These are phyloP conservation scores for Rachicladosporium sp. DNA, from an alignment of 2,329 filamentous ascomycete genomes.

Conservation along the genomic window DNA sequence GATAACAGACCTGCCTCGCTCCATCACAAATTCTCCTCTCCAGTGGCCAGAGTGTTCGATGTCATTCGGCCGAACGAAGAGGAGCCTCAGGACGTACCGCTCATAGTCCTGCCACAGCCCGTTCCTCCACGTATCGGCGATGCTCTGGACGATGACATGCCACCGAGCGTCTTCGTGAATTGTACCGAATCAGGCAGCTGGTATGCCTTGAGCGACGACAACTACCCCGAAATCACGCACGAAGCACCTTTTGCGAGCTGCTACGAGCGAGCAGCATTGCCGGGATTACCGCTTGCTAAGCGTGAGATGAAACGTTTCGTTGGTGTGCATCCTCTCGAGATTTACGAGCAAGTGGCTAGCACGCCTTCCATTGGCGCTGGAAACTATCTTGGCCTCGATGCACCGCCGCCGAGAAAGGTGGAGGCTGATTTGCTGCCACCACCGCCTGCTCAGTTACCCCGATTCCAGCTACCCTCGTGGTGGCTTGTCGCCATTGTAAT, in stretches of 20 bases:
- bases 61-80: constrained; percentile 45
- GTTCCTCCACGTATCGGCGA: constrained; percentile 41
- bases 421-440: background rate
- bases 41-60: constrained; percentile 21
- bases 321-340: constrained; percentile 19
- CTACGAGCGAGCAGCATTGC: constrained; percentile 28
- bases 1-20: constrained; percentile 10
- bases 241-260: constrained; percentile 47
- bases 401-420: constrained; percentile 4
- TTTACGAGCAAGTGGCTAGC: constrained; percentile 4
- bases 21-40: constrained; percentile 21
- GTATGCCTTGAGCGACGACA: constrained; percentile 82
- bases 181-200: constrained; percentile 76
- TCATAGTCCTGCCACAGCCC: constrained; percentile 80
- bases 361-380: constrained; percentile 9
- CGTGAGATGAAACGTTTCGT: constrained; percentile 12
- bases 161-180: constrained; percentile 61
- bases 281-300: constrained; percentile 5
- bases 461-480: constrained; percentile 1
- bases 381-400: constrained; percentile 11
- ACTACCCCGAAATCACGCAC: constrained; percentile 75
- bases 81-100: constrained; percentile 54
- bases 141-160: constrained; percentile 24
- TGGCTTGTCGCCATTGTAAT: no score
- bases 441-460: background rate